phyloP scores from a whole-genome alignment of 2,329 filamentous ascomycete genomes.

The Cadophora sp. region DNA sequence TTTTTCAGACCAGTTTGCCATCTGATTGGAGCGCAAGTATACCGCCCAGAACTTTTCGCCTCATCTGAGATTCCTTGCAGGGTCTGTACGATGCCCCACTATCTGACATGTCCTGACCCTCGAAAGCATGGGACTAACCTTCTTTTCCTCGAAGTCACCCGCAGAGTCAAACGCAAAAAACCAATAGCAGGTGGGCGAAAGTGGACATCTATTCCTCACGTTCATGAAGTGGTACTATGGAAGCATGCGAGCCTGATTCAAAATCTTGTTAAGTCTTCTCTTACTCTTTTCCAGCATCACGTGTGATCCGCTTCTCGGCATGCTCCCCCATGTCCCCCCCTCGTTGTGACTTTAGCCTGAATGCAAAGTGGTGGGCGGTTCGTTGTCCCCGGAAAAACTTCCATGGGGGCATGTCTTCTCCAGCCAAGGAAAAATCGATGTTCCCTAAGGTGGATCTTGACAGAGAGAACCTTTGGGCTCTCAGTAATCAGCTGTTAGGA shows the following conservation, averaged over 20 bases:
- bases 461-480: neutral
- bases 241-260: neutral
- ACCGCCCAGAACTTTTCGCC: neutral
- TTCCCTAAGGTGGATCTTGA: neutral
- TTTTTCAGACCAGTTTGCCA: neutral
- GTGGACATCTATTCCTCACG: neutral
- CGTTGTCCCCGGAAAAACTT: neutral
- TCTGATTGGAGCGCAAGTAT: neutral
- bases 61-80: neutral
- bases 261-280: neutral
- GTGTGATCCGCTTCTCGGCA: neutral
- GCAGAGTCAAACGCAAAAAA: neutral
- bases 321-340: neutral
- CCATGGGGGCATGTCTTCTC: neutral
- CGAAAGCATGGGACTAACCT: conserved; percentile 1
- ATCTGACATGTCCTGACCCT: conserved; percentile 3
- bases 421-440: conserved; percentile 14
- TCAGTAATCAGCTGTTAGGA: neutral
- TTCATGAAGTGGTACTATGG: neutral
- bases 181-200: neutral
- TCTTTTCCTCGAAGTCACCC: neutral
- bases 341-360: neutral
- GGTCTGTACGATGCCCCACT: neutral
- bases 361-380: neutral
- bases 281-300: neutral